Evolutionary conservation across 495 filamentous ascomycete species (phyloP), one percentile per base, ranked within the genome.

Genomic region (Chaetomium cochliodes): DNA sequence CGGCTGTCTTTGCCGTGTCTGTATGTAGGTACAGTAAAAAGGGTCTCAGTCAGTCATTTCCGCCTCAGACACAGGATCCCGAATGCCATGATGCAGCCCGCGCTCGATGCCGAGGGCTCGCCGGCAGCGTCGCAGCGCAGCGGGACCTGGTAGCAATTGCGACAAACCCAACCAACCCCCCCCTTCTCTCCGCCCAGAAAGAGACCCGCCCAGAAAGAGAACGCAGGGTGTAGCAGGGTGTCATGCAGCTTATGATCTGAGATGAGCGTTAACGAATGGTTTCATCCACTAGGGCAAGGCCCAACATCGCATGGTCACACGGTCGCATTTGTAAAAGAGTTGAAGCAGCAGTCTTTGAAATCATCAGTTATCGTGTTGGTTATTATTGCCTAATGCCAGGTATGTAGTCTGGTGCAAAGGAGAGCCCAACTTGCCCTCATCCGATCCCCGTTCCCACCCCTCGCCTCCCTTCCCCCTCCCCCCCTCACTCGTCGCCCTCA

Each of bases 41-140:
- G 18, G 23, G 20, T 13, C 28, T 18, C 42, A 50, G 46, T 50
- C 60, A 67, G 65, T 58, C 55, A 67, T 63, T 33, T 55, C 53
- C 54, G 54, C 60, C 55, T 67, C 60, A 67, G 39, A 63, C 60
- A 59, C 33, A 18, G 53, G 54, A 58, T 33, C 65, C 60, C 49
- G 53, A 67, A 61, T 20, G 52, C 26, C 54, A 20, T 50, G 46
- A 52, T 60, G 63, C 46, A 65, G 47, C 56, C n/a, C n/a, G n/a
- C 39, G 13, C 30, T 28, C 37, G 26, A 55, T 65, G 55, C 62
- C 60, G 62, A 37, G 53, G n/a, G 53, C 58, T 25, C 46, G 20
- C 20, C 37, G 6, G 23, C 53, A 64, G 47, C 33, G 62, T 64
- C 30, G 33, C 55, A 64, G 28, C 42, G 15, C 13, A 23, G 53